Evolutionary conservation across 768 basidiomycete species (phyloP).

Genomic region (Boletus reticulatus): DNA sequence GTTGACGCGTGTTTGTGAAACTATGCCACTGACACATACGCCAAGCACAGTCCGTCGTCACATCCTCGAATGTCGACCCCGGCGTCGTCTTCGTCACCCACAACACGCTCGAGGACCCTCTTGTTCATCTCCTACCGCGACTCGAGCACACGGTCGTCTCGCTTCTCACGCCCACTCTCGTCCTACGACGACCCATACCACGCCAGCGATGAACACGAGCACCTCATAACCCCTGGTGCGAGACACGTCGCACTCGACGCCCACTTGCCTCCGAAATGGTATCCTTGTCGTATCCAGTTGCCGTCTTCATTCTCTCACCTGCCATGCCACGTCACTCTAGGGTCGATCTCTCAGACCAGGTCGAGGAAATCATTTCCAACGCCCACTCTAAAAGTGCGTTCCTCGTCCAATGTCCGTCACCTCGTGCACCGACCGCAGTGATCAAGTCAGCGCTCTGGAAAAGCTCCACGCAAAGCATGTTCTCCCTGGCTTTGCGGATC

Average conservation of each 20-base stretch:
- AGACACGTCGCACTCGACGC: conserved; percentile 54
- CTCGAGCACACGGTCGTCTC: conserved; percentile 49
- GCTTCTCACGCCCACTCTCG: conserved; percentile 40
- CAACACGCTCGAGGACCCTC: conserved; percentile 84
- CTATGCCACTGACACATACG: conserved; percentile 18
- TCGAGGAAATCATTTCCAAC: conserved; percentile 71
- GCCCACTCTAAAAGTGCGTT: conserved; percentile 76
- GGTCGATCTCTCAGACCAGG: conserved; percentile 92
- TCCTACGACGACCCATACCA: conserved; percentile 48
- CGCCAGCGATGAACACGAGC: conserved; percentile 56
- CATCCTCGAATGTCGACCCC: conserved; percentile 31
- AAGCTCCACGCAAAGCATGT: conserved; percentile 96
- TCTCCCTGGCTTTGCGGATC: conserved; percentile 95
- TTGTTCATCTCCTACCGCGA: conserved; percentile 94
- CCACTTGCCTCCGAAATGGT: conserved; percentile 87
- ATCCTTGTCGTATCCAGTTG: conserved; percentile 2
- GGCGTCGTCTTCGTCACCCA: conserved; percentile 36
- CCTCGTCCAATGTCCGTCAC: conserved; percentile 10
- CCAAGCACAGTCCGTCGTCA: conserved; percentile 11
- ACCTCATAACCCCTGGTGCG: conserved; percentile 47
- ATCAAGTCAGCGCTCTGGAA: conserved; percentile 80
- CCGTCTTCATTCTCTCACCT: conserved; percentile 12
- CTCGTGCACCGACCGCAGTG: conserved; percentile 13
- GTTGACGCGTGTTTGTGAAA: conserved; percentile 24
- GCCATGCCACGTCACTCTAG: conserved; percentile 38